phyloP scores from a whole-genome alignment of 2,329 filamentous ascomycete species.

The Pestalotiopsis sp. region DNA sequence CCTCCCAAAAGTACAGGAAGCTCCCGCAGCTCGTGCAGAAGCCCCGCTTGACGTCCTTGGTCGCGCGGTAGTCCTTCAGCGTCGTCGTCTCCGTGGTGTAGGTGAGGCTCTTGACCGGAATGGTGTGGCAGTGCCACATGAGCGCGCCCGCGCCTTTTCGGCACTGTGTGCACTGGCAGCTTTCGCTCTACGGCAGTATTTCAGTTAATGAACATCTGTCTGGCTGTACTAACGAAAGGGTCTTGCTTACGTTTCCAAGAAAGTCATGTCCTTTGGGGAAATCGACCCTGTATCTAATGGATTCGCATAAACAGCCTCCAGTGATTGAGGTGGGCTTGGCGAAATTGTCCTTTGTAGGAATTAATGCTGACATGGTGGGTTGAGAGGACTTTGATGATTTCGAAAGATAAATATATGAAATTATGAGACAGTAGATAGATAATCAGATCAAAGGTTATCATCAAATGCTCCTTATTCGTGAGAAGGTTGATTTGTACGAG shows the following conservation, averaged over 20 bases:
- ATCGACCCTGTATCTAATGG: constrained; percentile 50
- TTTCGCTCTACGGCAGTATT: too few relatives aligned
- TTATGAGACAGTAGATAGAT: background rate
- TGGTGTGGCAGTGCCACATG: constrained; percentile 42
- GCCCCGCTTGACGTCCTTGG: constrained; percentile 41
- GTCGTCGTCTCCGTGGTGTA: constrained; percentile 36
- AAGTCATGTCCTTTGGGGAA: constrained; percentile 52
- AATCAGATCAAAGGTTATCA: background rate
- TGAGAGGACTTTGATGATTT: background rate
- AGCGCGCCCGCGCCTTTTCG: constrained; percentile 54
- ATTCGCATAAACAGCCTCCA: constrained; percentile 55
- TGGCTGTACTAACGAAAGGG: too few relatives aligned
- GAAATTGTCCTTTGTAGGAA: constrained; percentile 23
- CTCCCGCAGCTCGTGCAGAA: constrained; percentile 55
- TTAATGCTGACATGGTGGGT: constrained; percentile 14
- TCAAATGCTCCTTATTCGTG: background rate
- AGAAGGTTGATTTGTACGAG: background rate
- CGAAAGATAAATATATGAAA: background rate
- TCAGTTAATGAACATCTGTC: too few relatives aligned
- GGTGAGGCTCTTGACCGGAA: constrained; percentile 37
- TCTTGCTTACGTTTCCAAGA: constrained; percentile 23
- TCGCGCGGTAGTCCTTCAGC: constrained; percentile 44
- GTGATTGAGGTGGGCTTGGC: constrained; percentile 41
- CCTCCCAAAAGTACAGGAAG: constrained; percentile 48
- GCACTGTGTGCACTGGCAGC: constrained; percentile 60